phyloP scores from a whole-genome alignment of 2,329 filamentous ascomycete genomes.

The Fonsecaea nubica region DNA sequence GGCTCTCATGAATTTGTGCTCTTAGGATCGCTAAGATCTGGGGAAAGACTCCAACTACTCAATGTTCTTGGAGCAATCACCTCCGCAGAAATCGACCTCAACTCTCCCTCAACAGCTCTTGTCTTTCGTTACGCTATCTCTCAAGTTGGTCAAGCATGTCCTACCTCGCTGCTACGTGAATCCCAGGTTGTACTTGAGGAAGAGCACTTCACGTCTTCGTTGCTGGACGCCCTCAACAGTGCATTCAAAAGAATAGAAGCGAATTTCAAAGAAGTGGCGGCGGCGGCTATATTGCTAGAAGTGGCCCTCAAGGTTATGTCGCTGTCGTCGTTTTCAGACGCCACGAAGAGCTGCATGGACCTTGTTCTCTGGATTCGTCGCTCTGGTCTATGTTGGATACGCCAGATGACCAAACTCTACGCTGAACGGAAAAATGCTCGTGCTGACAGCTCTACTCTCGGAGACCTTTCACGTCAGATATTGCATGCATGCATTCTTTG shows the following conservation, averaged over 20 bases:
- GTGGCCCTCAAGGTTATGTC: conserved; percentile 55
- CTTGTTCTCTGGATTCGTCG: conserved; percentile 51
- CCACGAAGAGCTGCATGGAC: conserved; percentile 38
- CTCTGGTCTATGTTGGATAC: conserved; percentile 38
- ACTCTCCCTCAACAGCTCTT: conserved; percentile 55
- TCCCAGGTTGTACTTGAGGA: conserved; percentile 41
- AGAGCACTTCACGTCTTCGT: conserved; percentile 36
- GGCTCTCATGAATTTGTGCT: conserved; percentile 62
- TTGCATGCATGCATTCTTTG: conserved; percentile 49
- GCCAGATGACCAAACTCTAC: conserved; percentile 22
- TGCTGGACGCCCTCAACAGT: conserved; percentile 46
- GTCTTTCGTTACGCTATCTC: conserved; percentile 59
- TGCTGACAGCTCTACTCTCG: conserved; percentile 42
- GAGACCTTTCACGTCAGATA: conserved; percentile 47
- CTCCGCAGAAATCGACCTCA: conserved; percentile 58
- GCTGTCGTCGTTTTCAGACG: conserved; percentile 37
- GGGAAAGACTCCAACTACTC: conserved; percentile 59
- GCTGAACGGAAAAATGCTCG: conserved; percentile 38
- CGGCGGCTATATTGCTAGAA: conserved; percentile 50
- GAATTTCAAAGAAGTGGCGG: conserved; percentile 60
- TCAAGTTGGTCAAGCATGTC: conserved; percentile 53
- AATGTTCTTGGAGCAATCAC: conserved; percentile 63
- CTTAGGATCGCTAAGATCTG: conserved; percentile 58
- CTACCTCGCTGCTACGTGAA: conserved; percentile 29
- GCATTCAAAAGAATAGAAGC: conserved; percentile 48